Conservation (phyloP, 2,329 filamentous ascomycete genomes). For the Fonsecaea erecta region DNA sequence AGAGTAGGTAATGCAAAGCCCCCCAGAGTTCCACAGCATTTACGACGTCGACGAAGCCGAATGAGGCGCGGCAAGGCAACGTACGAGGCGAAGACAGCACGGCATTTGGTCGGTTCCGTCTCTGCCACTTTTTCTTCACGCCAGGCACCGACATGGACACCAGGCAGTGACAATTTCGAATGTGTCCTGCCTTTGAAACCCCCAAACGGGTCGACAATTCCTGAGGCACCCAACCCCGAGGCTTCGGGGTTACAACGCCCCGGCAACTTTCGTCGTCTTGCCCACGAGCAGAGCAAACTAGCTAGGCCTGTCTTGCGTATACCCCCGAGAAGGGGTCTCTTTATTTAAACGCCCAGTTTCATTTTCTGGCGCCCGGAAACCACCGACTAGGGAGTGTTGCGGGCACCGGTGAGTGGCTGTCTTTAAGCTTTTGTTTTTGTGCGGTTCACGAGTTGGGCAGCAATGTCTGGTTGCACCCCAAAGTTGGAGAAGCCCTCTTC, state of each 20-base stretch:
- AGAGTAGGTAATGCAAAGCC: neutral
- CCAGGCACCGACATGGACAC: neutral
- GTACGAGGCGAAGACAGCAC: neutral
- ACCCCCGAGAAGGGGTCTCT: neutral
- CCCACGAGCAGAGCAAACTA: neutral
- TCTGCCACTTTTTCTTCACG: neutral
- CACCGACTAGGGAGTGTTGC: conserved; percentile 16
- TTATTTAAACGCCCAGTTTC: neutral
- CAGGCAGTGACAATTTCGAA: neutral
- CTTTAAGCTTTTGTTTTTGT: neutral
- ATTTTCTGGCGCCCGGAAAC: conserved; percentile 28
- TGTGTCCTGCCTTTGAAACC: neutral
- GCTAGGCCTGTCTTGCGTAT: neutral
- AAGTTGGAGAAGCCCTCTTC: neutral
- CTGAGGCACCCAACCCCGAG: neutral
- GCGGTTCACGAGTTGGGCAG: conserved; percentile 19
- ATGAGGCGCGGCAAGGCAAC: neutral
- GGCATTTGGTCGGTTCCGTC: neutral
- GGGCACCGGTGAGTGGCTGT: conserved; percentile 13
- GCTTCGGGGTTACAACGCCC: neutral
- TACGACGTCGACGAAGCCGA: neutral
- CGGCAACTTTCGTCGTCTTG: neutral
- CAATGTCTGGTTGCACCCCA: conserved; percentile 8
- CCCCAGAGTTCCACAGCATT: neutral
- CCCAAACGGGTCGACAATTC: neutral